Base-by-base conservation (phyloP, 1,284 basidiomycete species). In the Gomphus bonarii region DNA sequence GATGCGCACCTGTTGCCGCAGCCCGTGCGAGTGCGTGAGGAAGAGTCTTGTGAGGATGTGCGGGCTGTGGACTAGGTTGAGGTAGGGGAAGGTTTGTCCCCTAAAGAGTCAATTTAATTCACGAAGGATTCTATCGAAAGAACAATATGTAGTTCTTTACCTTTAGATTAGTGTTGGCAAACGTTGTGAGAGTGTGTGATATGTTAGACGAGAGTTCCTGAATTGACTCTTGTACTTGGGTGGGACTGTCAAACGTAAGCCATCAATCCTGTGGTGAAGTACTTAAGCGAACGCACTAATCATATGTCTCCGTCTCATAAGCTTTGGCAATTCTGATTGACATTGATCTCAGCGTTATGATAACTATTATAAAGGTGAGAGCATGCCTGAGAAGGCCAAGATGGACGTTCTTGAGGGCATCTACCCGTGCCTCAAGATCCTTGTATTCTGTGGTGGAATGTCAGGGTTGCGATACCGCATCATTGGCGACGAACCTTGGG, bases 391-490 rank as follows among this genome's bases (percentile, higher is more conserved):
- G 79, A 48, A 99, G 65, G 25, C 80, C 72, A 58, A 85, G 69
- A 70, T 98, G 95, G 1, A 89, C 85, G 56, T 78, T 74, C 65
- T 87, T 84, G 55, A 99, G 82, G 36, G 91, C 91, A 72, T 99
- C 97, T 42, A 99, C 95, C 57, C 94, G 85, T 50, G 85, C 77
- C 73, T 99, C 95, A 64, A 99, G 84, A 67, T 95, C 90, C 70
- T 87, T 94, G 81, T 99, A 99, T 70, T 99, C 95, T 90, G 72
- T 16, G 58, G 43, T 14, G 22, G 14, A 12, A 12, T 47, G 48
- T 46, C 62, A 14, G 62, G 69, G 63, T 55, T 65, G 69, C 50
- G 46, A 28, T 4, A 57, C 46, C 61, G 62, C 54, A 51, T 40
- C 12, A 47, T 36, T 59, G 65, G 38, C 47, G 4, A 46, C 61